Evolutionary conservation across 2,329 filamentous ascomycete genomes (phyloP), one percentile per base, ranked within the genome.

Genomic region (Alternaria brassicae): DNA sequence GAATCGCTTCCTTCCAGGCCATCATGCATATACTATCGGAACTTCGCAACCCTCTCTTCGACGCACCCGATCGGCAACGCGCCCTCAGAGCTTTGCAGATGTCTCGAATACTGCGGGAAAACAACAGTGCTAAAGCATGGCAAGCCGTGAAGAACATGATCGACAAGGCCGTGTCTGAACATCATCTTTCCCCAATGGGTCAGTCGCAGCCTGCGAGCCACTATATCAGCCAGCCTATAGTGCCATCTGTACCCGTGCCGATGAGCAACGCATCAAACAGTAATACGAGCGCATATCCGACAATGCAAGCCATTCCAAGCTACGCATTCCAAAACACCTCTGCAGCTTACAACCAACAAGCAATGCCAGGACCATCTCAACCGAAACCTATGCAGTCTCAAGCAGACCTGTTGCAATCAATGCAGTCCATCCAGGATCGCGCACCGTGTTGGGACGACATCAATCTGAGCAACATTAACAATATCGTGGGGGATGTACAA

Each of bases 11-110:
- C 8, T 76, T 76, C 59, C 73, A 76, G 52, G 72, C 73, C 3
- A 77, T 79, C 41, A 77, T 78, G 73, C 75, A 78, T 45, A 72
- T 78, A 8, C 66, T 79, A 0, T 77, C 75, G 3, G 77, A 79
- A 53, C 65, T 79, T n/a, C 72, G 75, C 13, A 77, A 76, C 49
- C 72, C 75, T 3, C 61, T 74, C 15, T 78, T 78, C 56, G 65
- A 75, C 27, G 69, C 65, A 12, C 73, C 74, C 6, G 74, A 78
- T 47, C 71, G 75, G 25, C 65, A 75, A 49, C 73, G 75, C 19
- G 77, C 77, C 6, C 57, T 78, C 2, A 69, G 71, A 49, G 74
- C 76, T 1, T 62, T 78, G 4, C 69, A 75, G 39, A 71, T 72
- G 58, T 74, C 71, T 10, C 69, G 70, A 34, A 61, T 70, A 17